A percentile compares a stretch with the other conserved stretches of the same genome.
Evolutionary conservation across 139 green algal species (phyloP).

Genomic region (Auxenochlorella protothecoides): DNA sequence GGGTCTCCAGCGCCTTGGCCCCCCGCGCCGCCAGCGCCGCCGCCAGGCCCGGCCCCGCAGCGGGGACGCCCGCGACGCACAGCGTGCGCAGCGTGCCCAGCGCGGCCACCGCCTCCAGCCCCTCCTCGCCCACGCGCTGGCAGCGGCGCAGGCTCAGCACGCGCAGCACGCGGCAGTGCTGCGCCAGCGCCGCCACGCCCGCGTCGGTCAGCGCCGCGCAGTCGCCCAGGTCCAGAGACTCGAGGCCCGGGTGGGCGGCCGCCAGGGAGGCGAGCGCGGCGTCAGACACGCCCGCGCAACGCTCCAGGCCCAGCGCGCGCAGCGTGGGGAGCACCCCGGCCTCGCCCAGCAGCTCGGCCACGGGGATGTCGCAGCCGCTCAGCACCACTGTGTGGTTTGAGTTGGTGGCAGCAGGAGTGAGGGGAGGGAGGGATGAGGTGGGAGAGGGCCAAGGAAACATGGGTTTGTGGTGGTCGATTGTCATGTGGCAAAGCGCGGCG

Average conservation of each 20-base stretch:
- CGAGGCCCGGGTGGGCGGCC: slow-evolving; percentile 15
- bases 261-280: slow-evolving; percentile 23
- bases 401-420: neutral
- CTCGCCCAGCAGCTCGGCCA: slow-evolving; percentile 9
- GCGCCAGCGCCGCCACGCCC: neutral
- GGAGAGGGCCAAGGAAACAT: too few species aligned
- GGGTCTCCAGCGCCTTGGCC: slow-evolving; percentile 13
- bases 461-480: too few species aligned
- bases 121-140: slow-evolving; percentile 26
- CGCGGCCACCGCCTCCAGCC: slow-evolving; percentile 21
- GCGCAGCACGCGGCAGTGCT: slow-evolving; percentile 4
- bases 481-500: too few species aligned
- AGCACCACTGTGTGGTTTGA: neutral
- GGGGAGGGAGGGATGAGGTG: too few species aligned
- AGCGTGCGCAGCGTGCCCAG: slow-evolving; percentile 24
- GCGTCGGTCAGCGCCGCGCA: slow-evolving; percentile 3
- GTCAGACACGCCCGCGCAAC: slow-evolving; percentile 24
- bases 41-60: slow-evolving; percentile 5
- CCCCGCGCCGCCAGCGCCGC: slow-evolving; percentile 2
- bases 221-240: neutral
- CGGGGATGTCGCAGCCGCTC: neutral
- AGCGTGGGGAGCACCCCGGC: slow-evolving; percentile 23
- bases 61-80: slow-evolving; percentile 14
- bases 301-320: slow-evolving; percentile 29
- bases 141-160: slow-evolving; percentile 37